phyloP scores from a whole-genome alignment of 805 yeast species.

The Kazachstania taianensis region DNA sequence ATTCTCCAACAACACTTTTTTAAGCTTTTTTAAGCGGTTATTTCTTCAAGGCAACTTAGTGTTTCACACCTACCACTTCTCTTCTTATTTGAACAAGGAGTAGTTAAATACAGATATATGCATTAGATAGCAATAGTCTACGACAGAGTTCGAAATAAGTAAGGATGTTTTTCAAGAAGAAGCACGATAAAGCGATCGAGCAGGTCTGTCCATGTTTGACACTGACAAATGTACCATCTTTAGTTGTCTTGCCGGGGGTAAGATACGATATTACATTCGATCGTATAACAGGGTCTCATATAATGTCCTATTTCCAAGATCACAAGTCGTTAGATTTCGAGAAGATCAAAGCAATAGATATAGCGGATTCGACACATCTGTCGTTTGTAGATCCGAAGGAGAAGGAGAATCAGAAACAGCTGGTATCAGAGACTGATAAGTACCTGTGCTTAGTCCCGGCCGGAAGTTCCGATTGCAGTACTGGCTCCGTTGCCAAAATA shows the following conservation, averaged over 20 bases:
- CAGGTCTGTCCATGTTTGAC: constrained; percentile 5
- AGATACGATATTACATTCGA: constrained; percentile 48
- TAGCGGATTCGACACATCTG: neutral
- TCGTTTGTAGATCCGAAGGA: neutral
- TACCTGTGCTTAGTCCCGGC: constrained; percentile 20
- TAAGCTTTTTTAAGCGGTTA: no score
- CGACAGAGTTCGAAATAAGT: neutral
- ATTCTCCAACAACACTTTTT: no score
- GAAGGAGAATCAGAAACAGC: no score
- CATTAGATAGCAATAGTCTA: no score
- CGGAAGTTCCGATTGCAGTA: constrained; percentile 7
- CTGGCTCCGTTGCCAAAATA: constrained; percentile 14
- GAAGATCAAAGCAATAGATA: neutral
- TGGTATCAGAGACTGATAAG: neutral
- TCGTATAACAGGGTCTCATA: constrained; percentile 36
- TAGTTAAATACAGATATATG: no score
- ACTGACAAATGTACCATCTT: constrained; percentile 13
- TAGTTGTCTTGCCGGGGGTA: constrained; percentile 52
- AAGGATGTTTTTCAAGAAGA: constrained; percentile 2
- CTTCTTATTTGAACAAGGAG: no score
- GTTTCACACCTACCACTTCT: no score
- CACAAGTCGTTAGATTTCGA: no score
- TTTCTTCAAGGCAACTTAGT: no score
- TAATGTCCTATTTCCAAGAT: constrained; percentile 39
- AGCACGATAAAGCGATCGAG: constrained; percentile 2